phyloP scores from a whole-genome alignment of 805 yeast species.

The Candida khao-thaluensis region DNA sequence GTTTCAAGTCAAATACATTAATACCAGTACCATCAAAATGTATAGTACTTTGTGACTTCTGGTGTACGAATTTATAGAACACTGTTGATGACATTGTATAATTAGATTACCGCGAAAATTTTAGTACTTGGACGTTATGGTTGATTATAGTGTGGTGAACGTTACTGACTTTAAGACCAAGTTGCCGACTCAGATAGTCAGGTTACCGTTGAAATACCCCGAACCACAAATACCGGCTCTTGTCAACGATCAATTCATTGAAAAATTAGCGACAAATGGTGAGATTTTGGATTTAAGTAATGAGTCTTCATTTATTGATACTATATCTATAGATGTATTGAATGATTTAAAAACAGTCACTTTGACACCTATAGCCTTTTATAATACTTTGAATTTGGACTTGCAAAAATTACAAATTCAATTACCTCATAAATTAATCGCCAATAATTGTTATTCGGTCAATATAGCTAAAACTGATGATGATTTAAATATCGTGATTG shows the following conservation, averaged over 20 bases:
- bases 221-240: not conserved
- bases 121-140: not conserved
- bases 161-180: constrained; percentile 12
- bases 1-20: constrained; percentile 89
- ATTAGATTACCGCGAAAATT: too few relatives aligned
- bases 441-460: constrained; percentile 19
- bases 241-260: constrained; percentile 26
- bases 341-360: constrained; percentile 30
- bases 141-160: constrained; percentile 1
- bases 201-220: constrained; percentile 17
- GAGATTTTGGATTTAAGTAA: constrained; percentile 23
- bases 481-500: constrained; percentile 41
- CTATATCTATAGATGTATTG: constrained; percentile 30
- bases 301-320: constrained; percentile 23
- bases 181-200: constrained; percentile 7
- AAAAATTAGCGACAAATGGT: constrained; percentile 21
- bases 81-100: constrained; percentile 76
- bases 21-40: constrained; percentile 96
- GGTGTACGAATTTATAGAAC: constrained; percentile 83
- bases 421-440: constrained; percentile 24
- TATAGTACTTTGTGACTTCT: constrained; percentile 72
- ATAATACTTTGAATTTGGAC: constrained; percentile 30
- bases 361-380: constrained; percentile 40
- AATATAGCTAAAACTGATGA: constrained; percentile 7
- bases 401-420: constrained; percentile 33